phyloP scores from a whole-genome alignment of 2,329 filamentous ascomycete genomes.

The Cercospora sesami region DNA sequence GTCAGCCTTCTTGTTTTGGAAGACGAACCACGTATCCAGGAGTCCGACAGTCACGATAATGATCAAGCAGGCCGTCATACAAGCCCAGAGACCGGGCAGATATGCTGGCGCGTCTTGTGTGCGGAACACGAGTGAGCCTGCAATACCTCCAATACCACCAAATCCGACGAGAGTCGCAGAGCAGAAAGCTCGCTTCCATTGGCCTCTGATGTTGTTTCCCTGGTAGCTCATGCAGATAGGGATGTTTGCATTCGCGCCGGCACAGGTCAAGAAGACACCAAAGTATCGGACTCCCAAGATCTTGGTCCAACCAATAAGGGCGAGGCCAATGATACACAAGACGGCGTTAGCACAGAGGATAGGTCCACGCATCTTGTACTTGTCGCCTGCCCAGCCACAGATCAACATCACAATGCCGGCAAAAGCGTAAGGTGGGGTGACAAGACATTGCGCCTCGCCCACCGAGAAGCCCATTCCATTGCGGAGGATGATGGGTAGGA shows the following conservation, averaged over 20 bases:
- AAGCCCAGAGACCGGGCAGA: slow-evolving; percentile 30
- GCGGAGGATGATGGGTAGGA: slow-evolving; percentile 41
- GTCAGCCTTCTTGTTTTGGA: slow-evolving; percentile 26
- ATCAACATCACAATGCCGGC: slow-evolving; percentile 37
- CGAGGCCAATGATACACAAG: slow-evolving; percentile 33
- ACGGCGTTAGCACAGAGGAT: slow-evolving; percentile 34
- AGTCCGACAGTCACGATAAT: slow-evolving; percentile 27
- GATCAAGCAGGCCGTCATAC: slow-evolving; percentile 28
- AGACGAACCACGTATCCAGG: slow-evolving; percentile 29
- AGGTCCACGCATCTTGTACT: slow-evolving; percentile 34
- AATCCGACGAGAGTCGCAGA: slow-evolving; percentile 73
- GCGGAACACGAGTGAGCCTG: slow-evolving; percentile 25
- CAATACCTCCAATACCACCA: slow-evolving; percentile 47
- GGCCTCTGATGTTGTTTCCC: slow-evolving; percentile 81
- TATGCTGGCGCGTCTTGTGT: slow-evolving; percentile 29
- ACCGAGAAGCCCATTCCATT: slow-evolving; percentile 36
- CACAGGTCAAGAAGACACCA: slow-evolving; percentile 73
- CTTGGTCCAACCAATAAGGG: slow-evolving; percentile 31
- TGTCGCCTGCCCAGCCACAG: slow-evolving; percentile 34
- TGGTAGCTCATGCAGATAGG: slow-evolving; percentile 74
- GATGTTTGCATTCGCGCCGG: slow-evolving; percentile 74
- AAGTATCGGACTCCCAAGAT: slow-evolving; percentile 54
- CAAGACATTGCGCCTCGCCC: slow-evolving; percentile 34
- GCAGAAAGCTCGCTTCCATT: slow-evolving; percentile 82
- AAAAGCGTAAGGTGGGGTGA: slow-evolving; percentile 41